A percentile compares a stretch with the other conserved stretches of the same genome.
Conservation (phyloP, 805 yeast species). For the Ogataea henricii region DNA sequence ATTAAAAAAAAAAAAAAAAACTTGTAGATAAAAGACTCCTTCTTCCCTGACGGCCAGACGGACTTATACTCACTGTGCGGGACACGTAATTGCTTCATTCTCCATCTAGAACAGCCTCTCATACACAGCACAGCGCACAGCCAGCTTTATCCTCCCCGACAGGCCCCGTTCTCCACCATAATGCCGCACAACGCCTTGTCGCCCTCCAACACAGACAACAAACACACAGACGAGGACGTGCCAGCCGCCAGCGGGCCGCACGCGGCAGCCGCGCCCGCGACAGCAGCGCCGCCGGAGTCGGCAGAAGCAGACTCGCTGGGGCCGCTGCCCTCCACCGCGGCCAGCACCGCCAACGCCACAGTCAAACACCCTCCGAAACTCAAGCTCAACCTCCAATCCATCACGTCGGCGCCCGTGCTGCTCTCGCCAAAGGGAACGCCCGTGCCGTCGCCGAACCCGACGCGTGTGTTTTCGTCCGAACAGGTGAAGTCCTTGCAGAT, state of each 20-base stretch:
- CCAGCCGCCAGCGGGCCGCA: no score
- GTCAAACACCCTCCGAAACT: constrained; percentile 17
- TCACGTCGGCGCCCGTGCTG: constrained; percentile 29
- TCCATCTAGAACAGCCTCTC: not conserved
- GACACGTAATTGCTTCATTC: not conserved
- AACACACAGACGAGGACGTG: not conserved
- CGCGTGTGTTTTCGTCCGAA: constrained; percentile 20
- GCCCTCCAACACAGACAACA: constrained; percentile 3
- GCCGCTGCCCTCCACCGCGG: no score
- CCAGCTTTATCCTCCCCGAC: not conserved
- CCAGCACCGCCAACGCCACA: no score
- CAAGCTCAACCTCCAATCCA: constrained; percentile 27
- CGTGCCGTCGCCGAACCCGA: constrained; percentile 27
- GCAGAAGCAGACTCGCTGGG: no score
- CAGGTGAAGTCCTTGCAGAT: constrained; percentile 16
- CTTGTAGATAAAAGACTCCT: not conserved
- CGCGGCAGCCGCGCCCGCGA: no score
- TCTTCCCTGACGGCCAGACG: not conserved
- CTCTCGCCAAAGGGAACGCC: constrained; percentile 37
- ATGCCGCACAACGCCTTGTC: not conserved
- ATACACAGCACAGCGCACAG: not conserved
- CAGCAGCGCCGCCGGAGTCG: not conserved
- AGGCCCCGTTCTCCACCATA: not conserved
- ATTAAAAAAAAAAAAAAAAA: not conserved
- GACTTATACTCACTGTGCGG: not conserved